Evolutionary conservation across 2,329 filamentous ascomycete species (phyloP).

Genomic region (Reticulascus tulasneorum): DNA sequence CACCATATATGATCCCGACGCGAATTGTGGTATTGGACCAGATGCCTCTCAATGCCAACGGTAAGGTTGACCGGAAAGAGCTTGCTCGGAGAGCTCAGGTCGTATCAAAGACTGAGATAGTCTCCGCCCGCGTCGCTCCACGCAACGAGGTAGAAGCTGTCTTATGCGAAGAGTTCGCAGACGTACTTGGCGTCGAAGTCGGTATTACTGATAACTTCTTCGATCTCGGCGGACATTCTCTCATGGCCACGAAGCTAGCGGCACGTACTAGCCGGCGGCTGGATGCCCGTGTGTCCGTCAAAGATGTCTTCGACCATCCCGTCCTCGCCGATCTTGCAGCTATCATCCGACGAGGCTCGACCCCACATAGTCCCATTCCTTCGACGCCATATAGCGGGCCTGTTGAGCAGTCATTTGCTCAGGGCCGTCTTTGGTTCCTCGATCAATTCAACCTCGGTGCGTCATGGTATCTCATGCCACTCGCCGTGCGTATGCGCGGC

Average conservation of each 20-base stretch:
- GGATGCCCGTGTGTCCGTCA: conserved; percentile 5
- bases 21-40: conserved; percentile 17
- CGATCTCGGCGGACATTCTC: conserved; percentile 11
- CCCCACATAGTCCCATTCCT: not conserved
- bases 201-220: conserved; percentile 13
- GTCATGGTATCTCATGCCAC: not conserved
- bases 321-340: not conserved
- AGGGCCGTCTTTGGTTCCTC: conserved; percentile 1
- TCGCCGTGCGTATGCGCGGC: not conserved
- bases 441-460: not conserved
- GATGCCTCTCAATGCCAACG: conserved; percentile 21
- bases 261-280: conserved; percentile 3
- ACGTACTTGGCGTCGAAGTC: conserved; percentile 5
- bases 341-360: not conserved
- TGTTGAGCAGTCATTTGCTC: conserved; percentile 1
- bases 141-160: conserved; percentile 16
- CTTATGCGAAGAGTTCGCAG: conserved; percentile 3
- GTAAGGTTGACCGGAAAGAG: conserved; percentile 18
- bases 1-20: conserved; percentile 21
- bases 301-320: conserved; percentile 10
- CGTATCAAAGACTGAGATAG: not conserved
- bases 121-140: not conserved
- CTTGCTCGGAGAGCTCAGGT: not conserved
- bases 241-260: conserved; percentile 8
- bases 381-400: not conserved